These are phyloP conservation scores for Camelina neglecta DNA, from an alignment of 345 rosid genomes.

Conservation along the genomic window DNA sequence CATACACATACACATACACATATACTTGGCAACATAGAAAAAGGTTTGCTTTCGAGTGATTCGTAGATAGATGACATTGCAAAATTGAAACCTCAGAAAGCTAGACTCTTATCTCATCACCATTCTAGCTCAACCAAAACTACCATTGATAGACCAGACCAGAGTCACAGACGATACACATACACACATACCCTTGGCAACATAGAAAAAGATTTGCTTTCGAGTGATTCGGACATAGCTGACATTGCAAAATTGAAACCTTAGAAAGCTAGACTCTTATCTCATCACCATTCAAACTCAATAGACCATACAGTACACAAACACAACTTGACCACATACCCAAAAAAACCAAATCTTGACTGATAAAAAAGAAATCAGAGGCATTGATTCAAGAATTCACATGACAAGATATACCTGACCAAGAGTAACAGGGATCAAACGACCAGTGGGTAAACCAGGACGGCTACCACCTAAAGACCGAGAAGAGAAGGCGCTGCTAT, in stretches of 20 bases:
- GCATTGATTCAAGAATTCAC: not conserved
- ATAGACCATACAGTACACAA: not conserved
- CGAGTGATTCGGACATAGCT: not conserved
- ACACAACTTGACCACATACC: not conserved
- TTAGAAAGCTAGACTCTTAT: not conserved
- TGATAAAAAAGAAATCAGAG: no score
- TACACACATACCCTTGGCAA: not conserved
- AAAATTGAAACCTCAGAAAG: not conserved
- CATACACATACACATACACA: no score
- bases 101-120: not conserved
- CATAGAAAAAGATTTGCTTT: not conserved
- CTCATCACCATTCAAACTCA: not conserved
- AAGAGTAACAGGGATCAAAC: slow-evolving; percentile 87
- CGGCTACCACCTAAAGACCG: slow-evolving; percentile 90
- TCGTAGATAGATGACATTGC: not conserved
- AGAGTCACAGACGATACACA: not conserved
- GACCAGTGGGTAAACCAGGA: slow-evolving; percentile 89
- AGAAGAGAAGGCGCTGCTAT: slow-evolving; percentile 93
- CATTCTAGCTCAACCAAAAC: not conserved
- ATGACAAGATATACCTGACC: slow-evolving; percentile 63
- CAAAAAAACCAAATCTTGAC: not conserved
- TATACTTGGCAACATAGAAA: no score
- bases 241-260: not conserved
- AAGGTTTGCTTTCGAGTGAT: not conserved
- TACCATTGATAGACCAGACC: no score